Conservation (phyloP, 163 green algal genomes). For the Volvox carteri region DNA sequence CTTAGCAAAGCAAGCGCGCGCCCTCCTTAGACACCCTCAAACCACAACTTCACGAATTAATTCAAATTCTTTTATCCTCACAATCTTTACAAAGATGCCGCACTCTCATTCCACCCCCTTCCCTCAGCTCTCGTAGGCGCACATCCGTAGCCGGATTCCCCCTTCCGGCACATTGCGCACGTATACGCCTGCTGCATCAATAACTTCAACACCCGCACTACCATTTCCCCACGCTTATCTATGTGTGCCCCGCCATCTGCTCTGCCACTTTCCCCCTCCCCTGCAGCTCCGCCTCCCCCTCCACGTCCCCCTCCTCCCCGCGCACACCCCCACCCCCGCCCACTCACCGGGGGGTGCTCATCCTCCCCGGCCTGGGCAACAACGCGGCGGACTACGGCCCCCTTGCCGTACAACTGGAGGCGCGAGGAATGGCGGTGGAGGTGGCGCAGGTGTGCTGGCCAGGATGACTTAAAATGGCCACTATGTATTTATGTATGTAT, state of each 20-base stretch:
- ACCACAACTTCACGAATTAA: neutral
- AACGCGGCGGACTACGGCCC: slow-evolving; percentile 77
- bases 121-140: too few species aligned
- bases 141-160: too few species aligned
- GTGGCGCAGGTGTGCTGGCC: slow-evolving; percentile 67
- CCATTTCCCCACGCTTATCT: neutral
- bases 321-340: neutral
- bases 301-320: neutral
- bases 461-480: too few species aligned
- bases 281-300: neutral
- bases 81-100: too few species aligned
- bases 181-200: too few species aligned
- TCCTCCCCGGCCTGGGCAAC: slow-evolving; percentile 95
- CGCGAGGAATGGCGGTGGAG: slow-evolving; percentile 64
- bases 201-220: too few species aligned
- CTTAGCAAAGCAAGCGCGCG: neutral
- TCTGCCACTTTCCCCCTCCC: neutral
- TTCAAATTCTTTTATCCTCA: too few species aligned
- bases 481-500: too few species aligned
- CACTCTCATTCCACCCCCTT: too few species aligned
- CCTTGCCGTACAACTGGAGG: slow-evolving; percentile 57
- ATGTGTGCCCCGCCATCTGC: neutral
- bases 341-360: slow-evolving; percentile 73
- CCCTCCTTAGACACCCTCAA: neutral
- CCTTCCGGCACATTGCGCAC: too few species aligned